Percentiles rank a stretch among this genome's conserved stretches.
phyloP scores from a whole-genome alignment of 352 stramenopile species.

The Blastocystis sp. region DNA sequence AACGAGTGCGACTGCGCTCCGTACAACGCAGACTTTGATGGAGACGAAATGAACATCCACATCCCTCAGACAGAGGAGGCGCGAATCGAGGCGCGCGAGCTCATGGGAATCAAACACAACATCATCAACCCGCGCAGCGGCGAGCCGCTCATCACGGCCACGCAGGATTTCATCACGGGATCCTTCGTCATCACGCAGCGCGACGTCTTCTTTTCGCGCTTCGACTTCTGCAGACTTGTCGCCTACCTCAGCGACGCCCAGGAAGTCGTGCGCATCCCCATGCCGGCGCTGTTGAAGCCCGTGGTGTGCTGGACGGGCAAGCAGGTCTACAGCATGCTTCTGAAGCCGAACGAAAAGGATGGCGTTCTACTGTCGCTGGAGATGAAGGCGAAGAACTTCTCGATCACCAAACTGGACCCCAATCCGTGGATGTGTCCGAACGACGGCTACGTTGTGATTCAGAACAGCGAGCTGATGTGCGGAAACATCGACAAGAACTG shows the following conservation, averaged over 20 bases:
- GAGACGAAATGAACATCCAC: conserved; percentile 99
- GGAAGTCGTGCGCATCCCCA: conserved; percentile 80
- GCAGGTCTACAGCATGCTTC: conserved; percentile 78
- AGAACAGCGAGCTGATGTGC: conserved; percentile 90
- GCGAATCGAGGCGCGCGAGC: conserved; percentile 81
- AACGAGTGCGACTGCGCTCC: conserved; percentile 98
- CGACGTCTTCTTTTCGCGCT: conserved; percentile 92
- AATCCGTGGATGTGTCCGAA: conserved; percentile 84
- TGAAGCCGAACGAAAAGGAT: conserved; percentile 74
- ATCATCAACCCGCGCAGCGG: conserved; percentile 92
- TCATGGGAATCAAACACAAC: conserved; percentile 96
- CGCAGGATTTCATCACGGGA: conserved; percentile 97
- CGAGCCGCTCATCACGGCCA: conserved; percentile 89
- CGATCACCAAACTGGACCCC: conserved; percentile 27
- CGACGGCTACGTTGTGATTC: conserved; percentile 88
- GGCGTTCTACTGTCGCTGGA: conserved; percentile 39
- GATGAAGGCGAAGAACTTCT: conserved; percentile 63
- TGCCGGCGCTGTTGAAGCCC: conserved; percentile 74
- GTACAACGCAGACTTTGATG: conserved; percentile 99
- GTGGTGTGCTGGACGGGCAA: conserved; percentile 92
- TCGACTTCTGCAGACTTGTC: conserved; percentile 86
- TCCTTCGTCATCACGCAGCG: conserved; percentile 92
- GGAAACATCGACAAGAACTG: conserved; percentile 97
- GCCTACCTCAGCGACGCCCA: conserved; percentile 84
- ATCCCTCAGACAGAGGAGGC: conserved; percentile 97